These are phyloP conservation scores for Epichloe bromicola DNA, from an alignment of 2,329 filamentous ascomycete genomes.

Conservation along the genomic window DNA sequence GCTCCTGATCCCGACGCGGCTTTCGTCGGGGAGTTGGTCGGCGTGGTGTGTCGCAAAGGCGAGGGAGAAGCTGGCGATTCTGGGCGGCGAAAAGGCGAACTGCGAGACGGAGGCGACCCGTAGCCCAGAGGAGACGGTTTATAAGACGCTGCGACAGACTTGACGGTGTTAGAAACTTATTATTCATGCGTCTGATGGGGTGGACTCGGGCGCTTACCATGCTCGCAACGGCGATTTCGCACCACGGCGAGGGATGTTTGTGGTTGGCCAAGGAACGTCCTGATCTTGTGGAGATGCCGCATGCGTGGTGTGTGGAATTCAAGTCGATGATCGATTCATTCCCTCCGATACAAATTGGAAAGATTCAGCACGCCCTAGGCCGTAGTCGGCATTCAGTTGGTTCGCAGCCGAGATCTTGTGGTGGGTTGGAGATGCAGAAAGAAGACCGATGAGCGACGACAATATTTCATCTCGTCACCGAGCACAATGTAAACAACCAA, in stretches of 20 bases:
- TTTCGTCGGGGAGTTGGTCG: conserved; percentile 48
- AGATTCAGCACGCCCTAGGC: not conserved
- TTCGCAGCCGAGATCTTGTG: not conserved
- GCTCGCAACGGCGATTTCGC: conserved; percentile 8
- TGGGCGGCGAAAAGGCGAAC: conserved; percentile 49
- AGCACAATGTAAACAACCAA: conserved; percentile 16
- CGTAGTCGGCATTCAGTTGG: not conserved
- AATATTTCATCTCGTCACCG: not conserved
- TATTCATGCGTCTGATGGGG: conserved; percentile 11
- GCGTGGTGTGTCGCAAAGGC: conserved; percentile 49
- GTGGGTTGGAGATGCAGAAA: not conserved
- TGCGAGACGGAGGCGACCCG: conserved; percentile 47
- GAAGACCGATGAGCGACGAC: not conserved
- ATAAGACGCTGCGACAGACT: conserved; percentile 46
- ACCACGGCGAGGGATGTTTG: conserved; percentile 1
- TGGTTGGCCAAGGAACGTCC: conserved; percentile 12
- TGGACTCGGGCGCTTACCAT: conserved; percentile 17
- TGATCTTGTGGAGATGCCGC: conserved; percentile 1
- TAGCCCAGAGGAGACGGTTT: conserved; percentile 62
- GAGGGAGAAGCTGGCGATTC: conserved; percentile 54
- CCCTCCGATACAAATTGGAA: not conserved
- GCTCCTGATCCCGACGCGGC: conserved; percentile 11
- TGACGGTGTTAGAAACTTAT: conserved; percentile 15
- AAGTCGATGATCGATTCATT: not conserved
- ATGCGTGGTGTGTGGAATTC: not conserved